Evolutionary conservation across 1,139 yeast species (phyloP).

Genomic region (Blastobotrys indianensis): DNA sequence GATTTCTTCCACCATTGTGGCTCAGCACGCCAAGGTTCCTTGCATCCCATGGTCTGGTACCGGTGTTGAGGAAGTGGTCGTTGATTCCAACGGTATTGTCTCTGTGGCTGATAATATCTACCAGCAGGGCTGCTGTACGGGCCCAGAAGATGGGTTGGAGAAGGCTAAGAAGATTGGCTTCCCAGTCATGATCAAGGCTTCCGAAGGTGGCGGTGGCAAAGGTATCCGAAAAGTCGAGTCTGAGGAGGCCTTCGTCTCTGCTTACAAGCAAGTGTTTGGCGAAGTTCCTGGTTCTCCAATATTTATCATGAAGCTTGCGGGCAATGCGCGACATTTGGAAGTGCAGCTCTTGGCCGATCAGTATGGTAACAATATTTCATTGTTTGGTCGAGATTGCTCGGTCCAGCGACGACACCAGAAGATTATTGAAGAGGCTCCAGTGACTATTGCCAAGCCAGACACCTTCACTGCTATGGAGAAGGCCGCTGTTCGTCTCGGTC

Average conservation of each 20-base stretch:
- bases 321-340: constrained; percentile 92
- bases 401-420: constrained; percentile 97
- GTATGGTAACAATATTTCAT: constrained; percentile 87
- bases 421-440: constrained; percentile 95
- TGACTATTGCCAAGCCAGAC: constrained; percentile 79
- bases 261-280: constrained; percentile 84
- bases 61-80: constrained; percentile 75
- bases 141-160: constrained; percentile 81
- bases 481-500: constrained; percentile 95
- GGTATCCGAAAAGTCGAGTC: constrained; percentile 90
- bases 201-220: constrained; percentile 99
- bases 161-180: constrained; percentile 86
- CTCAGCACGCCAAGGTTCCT: constrained; percentile 96
- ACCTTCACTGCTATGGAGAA: constrained; percentile 90
- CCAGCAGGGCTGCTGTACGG: constrained; percentile 76
- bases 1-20: constrained; percentile 94
- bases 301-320: constrained; percentile 90
- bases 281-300: constrained; percentile 97
- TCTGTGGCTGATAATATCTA: constrained; percentile 82
- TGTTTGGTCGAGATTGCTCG: constrained; percentile 95
- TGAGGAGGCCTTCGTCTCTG: constrained; percentile 61
- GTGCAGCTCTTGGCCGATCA: constrained; percentile 93
- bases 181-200: constrained; percentile 95
- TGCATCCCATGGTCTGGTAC: constrained; percentile 99
- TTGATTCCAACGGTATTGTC: constrained; percentile 68